Conservation (phyloP, 495 filamentous ascomycete genomes). For the Penicillium daleae region DNA sequence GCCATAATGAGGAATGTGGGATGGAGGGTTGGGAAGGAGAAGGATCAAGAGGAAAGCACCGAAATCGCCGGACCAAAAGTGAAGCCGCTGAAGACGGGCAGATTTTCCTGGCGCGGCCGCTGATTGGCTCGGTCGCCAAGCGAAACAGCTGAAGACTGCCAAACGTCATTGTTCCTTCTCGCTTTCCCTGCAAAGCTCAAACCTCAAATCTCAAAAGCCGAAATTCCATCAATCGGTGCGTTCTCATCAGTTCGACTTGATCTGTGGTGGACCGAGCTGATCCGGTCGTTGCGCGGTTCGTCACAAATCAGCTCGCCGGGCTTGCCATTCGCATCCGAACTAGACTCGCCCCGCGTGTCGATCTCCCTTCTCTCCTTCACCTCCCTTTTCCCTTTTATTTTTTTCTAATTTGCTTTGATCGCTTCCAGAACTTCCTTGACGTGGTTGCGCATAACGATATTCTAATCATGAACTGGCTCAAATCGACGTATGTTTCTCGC, state of each 20-base stretch:
- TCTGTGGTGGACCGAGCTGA: not conserved
- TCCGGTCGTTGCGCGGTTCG: not conserved
- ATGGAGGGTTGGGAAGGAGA: not conserved
- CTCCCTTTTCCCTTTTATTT: conserved; percentile 28
- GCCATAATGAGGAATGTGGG: conserved; percentile 66
- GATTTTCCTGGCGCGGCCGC: conserved; percentile 28
- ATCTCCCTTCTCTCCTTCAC: conserved; percentile 29
- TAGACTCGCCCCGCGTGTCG: conserved; percentile 41
- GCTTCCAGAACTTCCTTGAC: conserved; percentile 3
- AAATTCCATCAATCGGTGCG: not conserved
- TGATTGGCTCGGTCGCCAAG: conserved; percentile 32
- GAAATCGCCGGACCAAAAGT: conserved; percentile 5
- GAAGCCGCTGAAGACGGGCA: conserved; percentile 25
- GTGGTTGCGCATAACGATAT: conserved; percentile 7
- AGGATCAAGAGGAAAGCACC: not conserved
- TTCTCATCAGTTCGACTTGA: not conserved
- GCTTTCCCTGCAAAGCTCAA: not conserved
- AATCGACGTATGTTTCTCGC: conserved; percentile 61
- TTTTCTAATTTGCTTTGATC: conserved; percentile 13
- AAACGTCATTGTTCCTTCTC: conserved; percentile 28
- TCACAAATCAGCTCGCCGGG: conserved; percentile 4
- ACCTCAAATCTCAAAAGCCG: not conserved
- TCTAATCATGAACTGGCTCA: conserved; percentile 68
- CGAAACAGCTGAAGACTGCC: conserved; percentile 25
- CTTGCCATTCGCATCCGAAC: conserved; percentile 33